phyloP scores from a whole-genome alignment of 306 rosid species.

The Erythrophleum fordii region DNA sequence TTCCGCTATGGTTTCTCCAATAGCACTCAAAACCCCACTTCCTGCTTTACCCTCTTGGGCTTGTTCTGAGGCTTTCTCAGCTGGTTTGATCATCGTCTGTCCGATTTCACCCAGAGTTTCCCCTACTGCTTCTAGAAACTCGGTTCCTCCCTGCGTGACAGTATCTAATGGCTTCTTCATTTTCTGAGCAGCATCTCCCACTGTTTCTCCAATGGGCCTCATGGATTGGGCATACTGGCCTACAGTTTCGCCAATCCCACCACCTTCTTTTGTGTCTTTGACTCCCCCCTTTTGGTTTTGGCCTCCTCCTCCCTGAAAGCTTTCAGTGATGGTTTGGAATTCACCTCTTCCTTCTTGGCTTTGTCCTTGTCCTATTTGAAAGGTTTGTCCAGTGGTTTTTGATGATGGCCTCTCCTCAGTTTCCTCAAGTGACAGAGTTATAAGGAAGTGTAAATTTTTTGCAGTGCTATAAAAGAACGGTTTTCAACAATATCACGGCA shows the following conservation, averaged over 20 bases:
- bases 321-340: neutral
- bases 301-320: slow-evolving; percentile 10
- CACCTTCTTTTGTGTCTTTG: neutral
- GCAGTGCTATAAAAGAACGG: no score
- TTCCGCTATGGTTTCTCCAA: slow-evolving; percentile 70
- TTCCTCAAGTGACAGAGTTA: slow-evolving; percentile 11
- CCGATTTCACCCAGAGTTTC: slow-evolving; percentile 50
- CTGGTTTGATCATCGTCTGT: slow-evolving; percentile 38
- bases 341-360: neutral
- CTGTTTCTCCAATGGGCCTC: slow-evolving; percentile 33
- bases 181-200: slow-evolving; percentile 27
- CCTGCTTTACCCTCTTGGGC: neutral
- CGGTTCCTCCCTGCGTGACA: slow-evolving; percentile 30
- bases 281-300: neutral
- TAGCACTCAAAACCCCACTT: slow-evolving; percentile 51
- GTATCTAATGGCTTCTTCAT: slow-evolving; percentile 36
- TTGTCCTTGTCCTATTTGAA: slow-evolving; percentile 35
- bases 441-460: slow-evolving; percentile 23
- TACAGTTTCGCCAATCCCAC: slow-evolving; percentile 52
- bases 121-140: slow-evolving; percentile 45
- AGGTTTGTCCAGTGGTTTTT: neutral
- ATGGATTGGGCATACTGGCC: slow-evolving; percentile 48
- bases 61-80: slow-evolving; percentile 23
- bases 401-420: slow-evolving; percentile 28
- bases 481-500: no score